phyloP scores from a whole-genome alignment of 2,329 filamentous ascomycete species.

The Neobulgaria alba region DNA sequence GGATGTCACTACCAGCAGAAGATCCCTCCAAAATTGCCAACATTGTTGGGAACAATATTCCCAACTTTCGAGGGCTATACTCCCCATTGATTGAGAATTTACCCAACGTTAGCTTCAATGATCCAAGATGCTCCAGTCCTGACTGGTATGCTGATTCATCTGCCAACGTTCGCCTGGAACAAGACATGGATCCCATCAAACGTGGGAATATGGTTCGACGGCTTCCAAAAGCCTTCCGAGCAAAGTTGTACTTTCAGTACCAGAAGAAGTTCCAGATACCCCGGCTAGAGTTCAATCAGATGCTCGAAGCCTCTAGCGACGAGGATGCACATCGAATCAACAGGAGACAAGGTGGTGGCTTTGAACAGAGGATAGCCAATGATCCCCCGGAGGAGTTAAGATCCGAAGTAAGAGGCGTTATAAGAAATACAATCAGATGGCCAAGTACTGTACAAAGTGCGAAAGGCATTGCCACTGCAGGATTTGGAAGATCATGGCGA shows the following conservation, averaged over 20 bases:
- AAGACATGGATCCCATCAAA: constrained; percentile 88
- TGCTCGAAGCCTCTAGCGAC: constrained; percentile 70
- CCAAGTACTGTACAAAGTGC: constrained; percentile 80
- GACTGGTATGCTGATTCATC: constrained; percentile 57
- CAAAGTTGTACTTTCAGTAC: constrained; percentile 89
- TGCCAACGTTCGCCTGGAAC: constrained; percentile 60
- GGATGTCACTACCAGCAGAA: constrained; percentile 85
- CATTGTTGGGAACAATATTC: constrained; percentile 85
- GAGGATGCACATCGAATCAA: constrained; percentile 61
- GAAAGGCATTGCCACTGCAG: constrained; percentile 77
- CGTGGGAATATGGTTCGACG: constrained; percentile 95
- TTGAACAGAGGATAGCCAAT: constrained; percentile 75
- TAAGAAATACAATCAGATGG: constrained; percentile 86
- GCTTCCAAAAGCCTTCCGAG: constrained; percentile 76
- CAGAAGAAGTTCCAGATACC: constrained; percentile 86
- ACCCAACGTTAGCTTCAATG: constrained; percentile 75
- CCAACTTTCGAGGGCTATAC: constrained; percentile 87
- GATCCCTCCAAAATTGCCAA: constrained; percentile 89
- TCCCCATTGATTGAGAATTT: constrained; percentile 81
- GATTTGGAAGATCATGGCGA: constrained; percentile 56
- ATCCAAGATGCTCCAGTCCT: constrained; percentile 46
- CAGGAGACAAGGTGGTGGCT: constrained; percentile 69
- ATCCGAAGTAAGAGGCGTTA: constrained; percentile 62
- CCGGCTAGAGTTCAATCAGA: constrained; percentile 69
- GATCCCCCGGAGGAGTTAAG: constrained; percentile 60